phyloP scores from a whole-genome alignment of 495 filamentous ascomycete species.

The Mycothermus thermophilus region DNA sequence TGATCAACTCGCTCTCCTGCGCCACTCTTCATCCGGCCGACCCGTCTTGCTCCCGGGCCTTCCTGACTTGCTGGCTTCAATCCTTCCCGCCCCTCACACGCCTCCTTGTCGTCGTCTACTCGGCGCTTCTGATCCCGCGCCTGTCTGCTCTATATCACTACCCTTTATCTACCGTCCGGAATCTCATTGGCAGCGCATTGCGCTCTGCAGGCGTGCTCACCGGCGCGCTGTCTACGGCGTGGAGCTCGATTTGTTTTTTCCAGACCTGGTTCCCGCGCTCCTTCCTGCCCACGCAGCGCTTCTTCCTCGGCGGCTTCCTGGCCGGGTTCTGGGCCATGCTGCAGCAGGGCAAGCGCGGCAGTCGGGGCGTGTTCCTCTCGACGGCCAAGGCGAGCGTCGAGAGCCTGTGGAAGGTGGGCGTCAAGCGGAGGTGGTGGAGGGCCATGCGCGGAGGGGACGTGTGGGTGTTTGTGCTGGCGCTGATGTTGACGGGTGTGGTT shows the following conservation, averaged over 20 bases:
- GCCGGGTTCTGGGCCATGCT: conserved; percentile 74
- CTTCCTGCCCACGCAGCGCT: conserved; percentile 65
- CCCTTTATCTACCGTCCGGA: conserved; percentile 51
- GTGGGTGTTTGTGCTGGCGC: conserved; percentile 58
- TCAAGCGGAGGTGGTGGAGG: conserved; percentile 72
- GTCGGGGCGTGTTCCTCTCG: conserved; percentile 54
- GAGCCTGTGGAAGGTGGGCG: conserved; percentile 77
- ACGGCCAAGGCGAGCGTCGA: conserved; percentile 60
- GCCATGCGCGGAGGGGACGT: conserved; percentile 72
- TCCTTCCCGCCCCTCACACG: conserved; percentile 67
- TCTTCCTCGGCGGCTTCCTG: conserved; percentile 75
- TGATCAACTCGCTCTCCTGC: conserved; percentile 70
- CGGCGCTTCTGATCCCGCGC: conserved; percentile 50
- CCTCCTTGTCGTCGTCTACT: conserved; percentile 57
- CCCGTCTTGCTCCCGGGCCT: conserved; percentile 74
- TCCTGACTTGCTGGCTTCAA: conserved; percentile 66
- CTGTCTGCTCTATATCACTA: conserved; percentile 49
- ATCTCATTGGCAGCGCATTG: conserved; percentile 47
- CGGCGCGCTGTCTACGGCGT: conserved; percentile 61
- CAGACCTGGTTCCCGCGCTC: conserved; percentile 59
- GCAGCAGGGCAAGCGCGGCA: conserved; percentile 37
- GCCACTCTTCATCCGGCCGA: conserved; percentile 81
- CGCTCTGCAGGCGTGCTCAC: conserved; percentile 61
- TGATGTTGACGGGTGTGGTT: conserved; percentile 64
- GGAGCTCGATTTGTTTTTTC: conserved; percentile 81